phyloP scores from a whole-genome alignment of 495 filamentous ascomycete genomes.

The Podospora sp. region DNA sequence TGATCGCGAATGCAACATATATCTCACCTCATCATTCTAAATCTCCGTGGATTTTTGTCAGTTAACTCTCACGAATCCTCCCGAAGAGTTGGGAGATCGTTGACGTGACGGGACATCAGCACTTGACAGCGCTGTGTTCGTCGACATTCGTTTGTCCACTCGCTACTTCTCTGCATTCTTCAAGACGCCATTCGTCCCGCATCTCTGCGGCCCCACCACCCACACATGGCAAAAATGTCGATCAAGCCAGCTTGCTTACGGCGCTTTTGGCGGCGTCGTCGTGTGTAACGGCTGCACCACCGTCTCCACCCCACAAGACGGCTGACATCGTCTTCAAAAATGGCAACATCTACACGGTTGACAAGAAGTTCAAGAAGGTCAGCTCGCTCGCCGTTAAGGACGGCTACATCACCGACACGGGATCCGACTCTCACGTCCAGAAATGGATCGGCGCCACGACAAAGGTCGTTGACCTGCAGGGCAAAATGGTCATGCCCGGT shows the following conservation, averaged over 20 bases:
- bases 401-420: not conserved
- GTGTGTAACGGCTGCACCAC: not conserved
- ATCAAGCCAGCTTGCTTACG: not conserved
- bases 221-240: not conserved
- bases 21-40: no score
- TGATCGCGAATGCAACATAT: no score
- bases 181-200: no score
- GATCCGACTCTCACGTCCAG: not conserved
- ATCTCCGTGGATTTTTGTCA: no score
- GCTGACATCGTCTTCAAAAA: not conserved
- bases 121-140: not conserved
- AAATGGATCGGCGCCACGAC: not conserved
- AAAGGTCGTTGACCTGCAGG: not conserved
- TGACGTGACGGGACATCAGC: not conserved
- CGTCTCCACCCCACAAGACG: not conserved
- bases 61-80: not conserved
- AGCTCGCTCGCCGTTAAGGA: slow-evolving; percentile 2
- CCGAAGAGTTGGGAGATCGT: not conserved
- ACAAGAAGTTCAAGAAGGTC: not conserved
- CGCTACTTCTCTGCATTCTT: no score
- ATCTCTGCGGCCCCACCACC: no score
- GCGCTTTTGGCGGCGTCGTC: slow-evolving; percentile 1
- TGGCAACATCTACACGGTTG: not conserved
- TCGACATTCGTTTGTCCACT: not conserved
- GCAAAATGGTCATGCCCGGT: not conserved